phyloP scores from a whole-genome alignment of 306 rosid genomes.

The Trifolium dubium region DNA sequence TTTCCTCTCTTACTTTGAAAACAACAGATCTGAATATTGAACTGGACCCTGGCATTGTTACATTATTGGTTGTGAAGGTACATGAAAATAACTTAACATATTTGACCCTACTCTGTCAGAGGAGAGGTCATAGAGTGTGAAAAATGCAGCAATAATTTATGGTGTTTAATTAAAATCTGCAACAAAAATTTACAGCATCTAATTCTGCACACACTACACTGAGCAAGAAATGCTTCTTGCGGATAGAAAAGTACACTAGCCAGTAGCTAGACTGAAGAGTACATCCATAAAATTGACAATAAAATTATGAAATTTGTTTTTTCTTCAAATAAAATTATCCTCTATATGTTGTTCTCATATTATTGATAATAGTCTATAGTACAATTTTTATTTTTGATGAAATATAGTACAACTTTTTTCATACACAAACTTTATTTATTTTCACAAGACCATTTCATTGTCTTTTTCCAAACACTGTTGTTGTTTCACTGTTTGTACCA shows the following conservation, averaged over 20 bases:
- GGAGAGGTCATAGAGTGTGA: not conserved
- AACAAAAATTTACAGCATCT: constrained; percentile 18
- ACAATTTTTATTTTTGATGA: no score
- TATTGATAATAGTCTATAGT: no score
- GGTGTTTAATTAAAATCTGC: not conserved
- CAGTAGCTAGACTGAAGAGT: not conserved
- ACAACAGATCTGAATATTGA: constrained; percentile 9
- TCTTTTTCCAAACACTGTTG: no score
- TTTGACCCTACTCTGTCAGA: constrained; percentile 17
- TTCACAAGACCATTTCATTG: no score
- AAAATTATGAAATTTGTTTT: not conserved
- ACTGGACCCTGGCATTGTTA: not conserved
- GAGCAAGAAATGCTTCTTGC: not conserved
- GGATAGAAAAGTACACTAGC: not conserved
- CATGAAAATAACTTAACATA: constrained; percentile 18
- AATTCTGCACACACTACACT: constrained; percentile 17
- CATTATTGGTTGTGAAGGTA: not conserved
- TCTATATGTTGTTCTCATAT: no score
- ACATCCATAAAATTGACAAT: constrained; percentile 1
- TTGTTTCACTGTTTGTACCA: no score
- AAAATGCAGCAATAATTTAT: constrained; percentile 6
- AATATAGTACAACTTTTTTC: no score
- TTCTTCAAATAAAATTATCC: not conserved
- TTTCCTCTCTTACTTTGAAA: no score
- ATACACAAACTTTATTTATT: no score